phyloP scores from a whole-genome alignment of 352 stramenopile species.

The Phytophthora foliorum region DNA sequence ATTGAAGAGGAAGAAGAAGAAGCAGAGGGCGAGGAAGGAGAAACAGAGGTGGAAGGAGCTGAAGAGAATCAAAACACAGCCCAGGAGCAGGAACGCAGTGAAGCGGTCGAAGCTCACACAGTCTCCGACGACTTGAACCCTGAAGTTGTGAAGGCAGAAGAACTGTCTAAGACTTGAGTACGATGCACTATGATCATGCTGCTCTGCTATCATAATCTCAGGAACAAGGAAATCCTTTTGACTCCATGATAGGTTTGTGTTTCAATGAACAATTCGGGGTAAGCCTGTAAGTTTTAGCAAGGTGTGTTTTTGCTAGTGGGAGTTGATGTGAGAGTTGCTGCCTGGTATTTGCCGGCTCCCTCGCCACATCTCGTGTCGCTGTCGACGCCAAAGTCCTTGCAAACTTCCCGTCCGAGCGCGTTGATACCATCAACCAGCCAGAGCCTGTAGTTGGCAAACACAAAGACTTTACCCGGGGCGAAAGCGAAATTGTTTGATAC shows the following conservation, averaged over 20 bases:
- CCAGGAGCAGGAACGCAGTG: background rate
- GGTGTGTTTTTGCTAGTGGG: background rate
- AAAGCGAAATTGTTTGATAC: conserved; percentile 21
- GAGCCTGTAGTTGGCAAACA: conserved; percentile 21
- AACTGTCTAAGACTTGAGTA: conserved; percentile 20
- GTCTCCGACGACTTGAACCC: background rate
- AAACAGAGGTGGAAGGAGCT: conserved; percentile 13
- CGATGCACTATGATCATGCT: conserved; percentile 17
- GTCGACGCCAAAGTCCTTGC: conserved; percentile 21
- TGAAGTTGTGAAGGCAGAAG: conserved; percentile 2
- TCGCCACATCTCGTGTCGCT: conserved; percentile 13
- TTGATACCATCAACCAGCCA: conserved; percentile 22
- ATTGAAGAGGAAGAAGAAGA: conserved; percentile 16
- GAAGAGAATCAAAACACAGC: conserved; percentile 5
- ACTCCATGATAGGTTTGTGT: too few species aligned
- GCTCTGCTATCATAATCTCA: background rate
- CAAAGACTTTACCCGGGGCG: conserved; percentile 20
- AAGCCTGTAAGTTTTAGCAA: too few species aligned
- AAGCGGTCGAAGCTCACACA: background rate
- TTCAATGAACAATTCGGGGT: too few species aligned
- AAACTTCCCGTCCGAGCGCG: conserved; percentile 16
- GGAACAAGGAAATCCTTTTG: too few species aligned
- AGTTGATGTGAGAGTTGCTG: background rate
- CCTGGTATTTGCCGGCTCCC: background rate
- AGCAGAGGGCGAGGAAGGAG: conserved; percentile 8